Conservation (phyloP, 2,329 filamentous ascomycete species). For the Orbilia oligospora region DNA sequence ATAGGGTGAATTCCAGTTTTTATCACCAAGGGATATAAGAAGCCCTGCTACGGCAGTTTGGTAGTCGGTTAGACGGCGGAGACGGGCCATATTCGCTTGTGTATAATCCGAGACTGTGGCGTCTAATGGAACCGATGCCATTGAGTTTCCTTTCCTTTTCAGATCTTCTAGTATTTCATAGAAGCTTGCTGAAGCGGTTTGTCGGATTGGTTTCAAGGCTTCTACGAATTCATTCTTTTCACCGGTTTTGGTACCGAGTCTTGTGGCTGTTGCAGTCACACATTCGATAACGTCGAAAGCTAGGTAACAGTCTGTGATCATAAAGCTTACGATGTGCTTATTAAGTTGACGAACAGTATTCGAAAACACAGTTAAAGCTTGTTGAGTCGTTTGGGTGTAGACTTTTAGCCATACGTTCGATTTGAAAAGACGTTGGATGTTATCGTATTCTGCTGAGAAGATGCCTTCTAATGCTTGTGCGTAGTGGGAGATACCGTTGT, state of each 20-base stretch:
- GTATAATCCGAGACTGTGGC: conserved; percentile 84
- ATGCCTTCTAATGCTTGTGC: conserved; percentile 88
- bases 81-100: conserved; percentile 84
- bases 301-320: conserved; percentile 92
- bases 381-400: conserved; percentile 83
- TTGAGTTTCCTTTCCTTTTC: conserved; percentile 76
- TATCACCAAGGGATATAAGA: conserved; percentile 91
- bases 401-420: conserved; percentile 86
- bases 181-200: conserved; percentile 90
- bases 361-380: conserved; percentile 83
- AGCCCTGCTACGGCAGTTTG: conserved; percentile 88
- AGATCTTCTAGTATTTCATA: conserved; percentile 87
- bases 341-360: conserved; percentile 91
- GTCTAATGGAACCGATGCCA: conserved; percentile 81
- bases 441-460: conserved; percentile 90
- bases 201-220: conserved; percentile 87
- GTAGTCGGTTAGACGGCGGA: conserved; percentile 90
- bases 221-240: conserved; percentile 88
- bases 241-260: conserved; percentile 84
- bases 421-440: conserved; percentile 87
- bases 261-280: conserved; percentile 82
- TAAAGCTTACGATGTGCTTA: conserved; percentile 85
- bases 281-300: conserved; percentile 96
- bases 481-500: conserved; percentile 92
- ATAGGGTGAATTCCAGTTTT: conserved; percentile 80